Base-by-base conservation (phyloP, 1,284 basidiomycete species). In the Grifola frondosa region DNA sequence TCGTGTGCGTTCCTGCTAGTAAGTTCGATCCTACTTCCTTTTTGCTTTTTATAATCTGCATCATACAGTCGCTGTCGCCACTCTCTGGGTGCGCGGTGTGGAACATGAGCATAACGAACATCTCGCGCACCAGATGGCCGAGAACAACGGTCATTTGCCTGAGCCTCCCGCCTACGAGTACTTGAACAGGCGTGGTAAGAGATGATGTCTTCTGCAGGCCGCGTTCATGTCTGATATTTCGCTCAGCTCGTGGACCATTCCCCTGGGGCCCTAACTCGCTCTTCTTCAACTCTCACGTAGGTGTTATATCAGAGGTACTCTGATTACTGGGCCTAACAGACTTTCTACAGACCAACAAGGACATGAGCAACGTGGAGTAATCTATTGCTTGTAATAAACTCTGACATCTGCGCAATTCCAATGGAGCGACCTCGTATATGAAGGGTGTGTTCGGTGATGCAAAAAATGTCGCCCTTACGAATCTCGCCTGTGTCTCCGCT, bases 231-330 rank as follows among this genome's bases (percentile, higher is more conserved):
- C 24, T 19, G 24, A 13, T 13, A 6, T 30, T 12, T 15, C 50
- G 48, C 62, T 50, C 86, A 88, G 70, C 84, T 4, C 19, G 21
- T 21, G 53, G 53, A 15, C 42, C 86, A 26, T 91, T 77, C 75
- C 88, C 89, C 9, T 91, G 89, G 88, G 89, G 89, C 29, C 65
- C 57, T 58, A 90, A 91, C 75, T 76, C 77, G 17, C 73, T 91
- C 12, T 92, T 92, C 77, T 92, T 78, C 71, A 91, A 89, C 66
- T 64, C 80, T 36, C 70, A 80, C 53, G 88, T 88, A 59, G 26
- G 80, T 64, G 19, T 17, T 12, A 0, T 4, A 3, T 9, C 24
- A 11, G 8, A 5, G 4, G 1, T n/a, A n/a, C n/a, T 11, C 2
- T 3, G 12, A 15, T 6, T 35, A 1, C n/a, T 44, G 8, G 8